phyloP scores from a whole-genome alignment of 1,139 yeast species.

The Saccharomyces pastorianus region DNA sequence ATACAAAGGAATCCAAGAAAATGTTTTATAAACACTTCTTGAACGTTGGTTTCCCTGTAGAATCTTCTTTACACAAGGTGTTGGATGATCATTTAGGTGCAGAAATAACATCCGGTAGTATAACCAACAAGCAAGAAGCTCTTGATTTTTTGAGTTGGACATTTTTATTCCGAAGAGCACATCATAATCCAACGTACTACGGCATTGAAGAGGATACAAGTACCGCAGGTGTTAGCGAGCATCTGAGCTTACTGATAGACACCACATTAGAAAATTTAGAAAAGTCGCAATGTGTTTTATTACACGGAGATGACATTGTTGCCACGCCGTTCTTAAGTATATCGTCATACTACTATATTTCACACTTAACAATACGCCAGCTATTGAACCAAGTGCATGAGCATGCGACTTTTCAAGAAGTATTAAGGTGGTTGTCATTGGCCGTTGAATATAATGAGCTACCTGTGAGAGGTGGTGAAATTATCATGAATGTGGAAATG shows the following conservation, averaged over 20 bases:
- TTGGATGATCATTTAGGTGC: slow-evolving; percentile 95
- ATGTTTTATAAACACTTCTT: slow-evolving; percentile 88
- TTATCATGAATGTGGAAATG: slow-evolving; percentile 81
- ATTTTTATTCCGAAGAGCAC: slow-evolving; percentile 84
- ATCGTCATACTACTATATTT: slow-evolving; percentile 85
- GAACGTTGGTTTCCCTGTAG: slow-evolving; percentile 96
- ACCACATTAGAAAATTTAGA: slow-evolving; percentile 56
- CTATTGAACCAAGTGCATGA: slow-evolving; percentile 48
- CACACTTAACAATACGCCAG: slow-evolving; percentile 79
- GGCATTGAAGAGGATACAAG: slow-evolving; percentile 64
- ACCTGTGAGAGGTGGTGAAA: slow-evolving; percentile 94
- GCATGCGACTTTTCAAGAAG: slow-evolving; percentile 56
- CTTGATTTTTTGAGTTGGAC: slow-evolving; percentile 94
- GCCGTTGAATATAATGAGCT: slow-evolving; percentile 88
- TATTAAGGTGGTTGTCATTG: slow-evolving; percentile 62
- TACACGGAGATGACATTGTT: slow-evolving; percentile 39
- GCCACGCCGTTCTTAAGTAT: slow-evolving; percentile 82
- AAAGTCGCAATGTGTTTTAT: slow-evolving; percentile 63
- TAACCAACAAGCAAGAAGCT: slow-evolving; percentile 75
- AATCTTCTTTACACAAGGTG: slow-evolving; percentile 86
- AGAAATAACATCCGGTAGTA: slow-evolving; percentile 84
- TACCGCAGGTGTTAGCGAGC: slow-evolving; percentile 60
- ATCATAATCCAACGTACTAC: slow-evolving; percentile 91
- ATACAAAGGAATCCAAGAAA: slow-evolving; percentile 86
- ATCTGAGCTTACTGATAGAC: slow-evolving; percentile 68